Evolutionary conservation across 345 rosid species (phyloP), one percentile per base, ranked within the genome.

Genomic region (Leavenworthia alabamica): DNA sequence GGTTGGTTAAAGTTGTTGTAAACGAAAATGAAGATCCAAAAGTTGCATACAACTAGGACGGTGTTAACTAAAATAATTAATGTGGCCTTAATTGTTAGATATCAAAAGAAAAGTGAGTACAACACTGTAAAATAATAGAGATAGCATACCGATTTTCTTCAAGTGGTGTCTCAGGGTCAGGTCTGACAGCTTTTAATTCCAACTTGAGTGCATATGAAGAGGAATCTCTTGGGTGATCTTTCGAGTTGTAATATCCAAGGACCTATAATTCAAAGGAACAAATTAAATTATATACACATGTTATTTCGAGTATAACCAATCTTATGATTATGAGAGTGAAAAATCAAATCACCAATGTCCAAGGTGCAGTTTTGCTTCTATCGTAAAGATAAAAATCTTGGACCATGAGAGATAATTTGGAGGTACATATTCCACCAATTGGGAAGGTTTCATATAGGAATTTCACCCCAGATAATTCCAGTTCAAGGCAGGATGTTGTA

Each of bases 111-210:
- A 19, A 14, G 20, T 19, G 11, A 52, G 56, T 37, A 45, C 6
- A 43, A 36, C 47, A 52, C 59, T 13, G 53, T n/a, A 23, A 23
- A 31, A 39, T 14, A 53, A 40, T 50, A 46, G 39, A 66, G 55
- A n/a, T 60, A 17, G 43, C 60, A 64, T 72, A 89, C 99, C 99
- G 71, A 67, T 89, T 85, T 78, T 93, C 99, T 77, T 93, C 97
- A 8, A 93, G 94, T 62, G 99, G 97, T 16, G 73, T 85, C 49
- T 55, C 68, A 69, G 96, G 90, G 70, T 93, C 85, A 27, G 97
- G 99, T 66, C 92, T 85, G 55, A 89, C 94, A 77, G 91, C 86
- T 73, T 87, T 95, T 74, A 93, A 60, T 62, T 77, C 86, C 77
- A 89, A 68, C 81, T 76, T 85, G 63, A 89, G 72, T 54, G 94